Evolutionary conservation across 257 asterid genomes (phyloP).

Genomic region (Primulina huaijiensis): DNA sequence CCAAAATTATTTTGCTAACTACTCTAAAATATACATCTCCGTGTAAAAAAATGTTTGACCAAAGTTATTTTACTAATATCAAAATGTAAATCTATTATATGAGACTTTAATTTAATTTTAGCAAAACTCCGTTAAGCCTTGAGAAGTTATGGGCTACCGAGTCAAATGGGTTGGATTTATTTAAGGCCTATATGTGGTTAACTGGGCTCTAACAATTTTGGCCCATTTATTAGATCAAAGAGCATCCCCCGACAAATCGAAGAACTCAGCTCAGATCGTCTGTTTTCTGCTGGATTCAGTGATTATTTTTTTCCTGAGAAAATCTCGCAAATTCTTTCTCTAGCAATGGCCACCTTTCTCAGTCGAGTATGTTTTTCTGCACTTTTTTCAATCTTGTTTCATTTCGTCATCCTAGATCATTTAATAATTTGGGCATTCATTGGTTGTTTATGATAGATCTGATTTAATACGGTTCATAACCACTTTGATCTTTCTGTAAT

Average conservation of each 20-base stretch:
- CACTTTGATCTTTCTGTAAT: background rate
- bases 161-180: conserved; percentile 1
- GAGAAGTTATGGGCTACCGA: too few relatives aligned
- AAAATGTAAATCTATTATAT: too few relatives aligned
- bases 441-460: conserved; percentile 21
- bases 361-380: conserved; percentile 38
- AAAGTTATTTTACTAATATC: too few relatives aligned
- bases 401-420: conserved; percentile 15
- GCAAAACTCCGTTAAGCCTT: too few relatives aligned
- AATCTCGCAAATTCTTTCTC: conserved; percentile 4
- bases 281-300: conserved; percentile 16
- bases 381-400: conserved; percentile 3
- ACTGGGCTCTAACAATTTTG: background rate
- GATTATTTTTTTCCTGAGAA: conserved; percentile 8
- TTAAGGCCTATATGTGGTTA: background rate
- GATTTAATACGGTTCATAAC: background rate
- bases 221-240: background rate
- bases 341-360: conserved; percentile 48
- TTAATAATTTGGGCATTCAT: conserved; percentile 13
- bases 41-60: too few relatives aligned
- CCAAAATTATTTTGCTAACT: too few relatives aligned
- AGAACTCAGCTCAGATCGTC: conserved; percentile 19
- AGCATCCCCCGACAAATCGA: conserved; percentile 19
- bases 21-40: too few relatives aligned
- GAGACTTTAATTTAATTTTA: too few relatives aligned